Percentiles rank a stretch among this genome's conserved stretches.
These are phyloP conservation scores for Suhomyces tanzawaensis DNA, from an alignment of 805 yeast genomes.

Conservation along the genomic window DNA sequence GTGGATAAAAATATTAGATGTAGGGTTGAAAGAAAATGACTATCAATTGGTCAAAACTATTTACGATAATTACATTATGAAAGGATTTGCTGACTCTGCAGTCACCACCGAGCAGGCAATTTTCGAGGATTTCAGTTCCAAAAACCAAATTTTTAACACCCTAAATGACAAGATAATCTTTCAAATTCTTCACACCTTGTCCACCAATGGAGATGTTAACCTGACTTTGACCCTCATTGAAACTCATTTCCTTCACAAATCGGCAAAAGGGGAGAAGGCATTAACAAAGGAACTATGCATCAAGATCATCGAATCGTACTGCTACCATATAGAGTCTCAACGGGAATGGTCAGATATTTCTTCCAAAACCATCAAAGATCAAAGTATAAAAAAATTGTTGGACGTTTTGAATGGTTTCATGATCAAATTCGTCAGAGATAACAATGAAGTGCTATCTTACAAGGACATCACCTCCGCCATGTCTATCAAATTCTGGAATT, in stretches of 20 bases:
- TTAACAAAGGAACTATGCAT: conserved; percentile 33
- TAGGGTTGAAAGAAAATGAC: conserved; percentile 24
- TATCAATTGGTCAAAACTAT: conserved; percentile 26
- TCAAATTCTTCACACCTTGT: conserved; percentile 29
- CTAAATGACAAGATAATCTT: conserved; percentile 22
- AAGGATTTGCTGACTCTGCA: conserved; percentile 18
- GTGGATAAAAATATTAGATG: conserved; percentile 25
- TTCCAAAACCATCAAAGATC: conserved; percentile 16
- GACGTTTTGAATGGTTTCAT: conserved; percentile 31
- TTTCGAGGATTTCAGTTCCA: conserved; percentile 10
- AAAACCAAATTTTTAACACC: conserved; percentile 14
- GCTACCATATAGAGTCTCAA: conserved; percentile 17
- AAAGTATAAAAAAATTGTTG: conserved; percentile 27
- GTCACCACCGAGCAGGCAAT: conserved; percentile 26
- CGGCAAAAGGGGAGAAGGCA: conserved; percentile 30
- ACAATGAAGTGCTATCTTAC: conserved; percentile 15
- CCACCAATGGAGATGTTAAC: conserved; percentile 37
- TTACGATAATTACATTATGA: conserved; percentile 31
- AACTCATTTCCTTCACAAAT: conserved; percentile 33
- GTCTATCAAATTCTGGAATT: conserved; percentile 28
- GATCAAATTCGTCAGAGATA: conserved; percentile 12
- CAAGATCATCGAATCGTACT: conserved; percentile 35
- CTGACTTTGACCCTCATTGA: conserved; percentile 35
- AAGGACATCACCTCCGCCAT: conserved; percentile 30
- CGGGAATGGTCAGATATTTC: conserved; percentile 10